phyloP scores from a whole-genome alignment of 371 early-diverging fungal species.

The Chytridium lagenaria region DNA sequence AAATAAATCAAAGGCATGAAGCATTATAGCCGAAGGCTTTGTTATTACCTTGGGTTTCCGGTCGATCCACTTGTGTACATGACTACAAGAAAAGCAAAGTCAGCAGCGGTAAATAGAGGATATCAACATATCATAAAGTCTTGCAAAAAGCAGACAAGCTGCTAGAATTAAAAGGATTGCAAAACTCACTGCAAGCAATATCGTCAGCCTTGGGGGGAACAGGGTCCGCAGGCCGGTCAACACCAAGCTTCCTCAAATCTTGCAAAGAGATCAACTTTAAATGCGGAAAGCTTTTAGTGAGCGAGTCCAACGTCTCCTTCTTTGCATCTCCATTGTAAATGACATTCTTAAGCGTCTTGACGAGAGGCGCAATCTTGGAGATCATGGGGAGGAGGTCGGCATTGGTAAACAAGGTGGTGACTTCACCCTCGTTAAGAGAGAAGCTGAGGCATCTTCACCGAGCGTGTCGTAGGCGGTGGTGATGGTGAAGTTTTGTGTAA shows the following conservation, averaged over 20 bases:
- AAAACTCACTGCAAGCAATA: conserved; percentile 66
- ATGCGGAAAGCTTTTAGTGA: conserved; percentile 48
- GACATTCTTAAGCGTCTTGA: conserved; percentile 69
- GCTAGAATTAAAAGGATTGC: too few species aligned
- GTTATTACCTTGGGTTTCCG: conserved; percentile 72
- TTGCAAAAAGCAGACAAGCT: too few species aligned
- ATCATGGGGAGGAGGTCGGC: conserved; percentile 81
- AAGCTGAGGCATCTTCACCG: conserved; percentile 86
- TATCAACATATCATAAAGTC: too few species aligned
- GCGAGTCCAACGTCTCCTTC: conserved; percentile 43
- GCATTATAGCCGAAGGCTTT: too few species aligned
- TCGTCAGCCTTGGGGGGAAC: conserved; percentile 75
- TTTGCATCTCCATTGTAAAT: conserved; percentile 79
- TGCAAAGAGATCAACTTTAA: conserved; percentile 60
- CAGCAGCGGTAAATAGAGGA: background rate
- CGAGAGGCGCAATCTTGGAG: conserved; percentile 14
- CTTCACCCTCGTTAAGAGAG: conserved; percentile 85
- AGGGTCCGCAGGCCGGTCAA: conserved; percentile 62
- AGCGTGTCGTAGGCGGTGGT: conserved; percentile 90
- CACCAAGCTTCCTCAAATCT: conserved; percentile 59
- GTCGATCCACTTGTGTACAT: conserved; percentile 97
- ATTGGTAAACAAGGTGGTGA: conserved; percentile 77
- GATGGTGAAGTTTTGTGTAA: conserved; percentile 75
- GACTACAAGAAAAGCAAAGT: conserved; percentile 51
- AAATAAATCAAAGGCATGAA: too few species aligned